phyloP scores from a whole-genome alignment of 257 asterid species.

The Primulina huaijiensis region DNA sequence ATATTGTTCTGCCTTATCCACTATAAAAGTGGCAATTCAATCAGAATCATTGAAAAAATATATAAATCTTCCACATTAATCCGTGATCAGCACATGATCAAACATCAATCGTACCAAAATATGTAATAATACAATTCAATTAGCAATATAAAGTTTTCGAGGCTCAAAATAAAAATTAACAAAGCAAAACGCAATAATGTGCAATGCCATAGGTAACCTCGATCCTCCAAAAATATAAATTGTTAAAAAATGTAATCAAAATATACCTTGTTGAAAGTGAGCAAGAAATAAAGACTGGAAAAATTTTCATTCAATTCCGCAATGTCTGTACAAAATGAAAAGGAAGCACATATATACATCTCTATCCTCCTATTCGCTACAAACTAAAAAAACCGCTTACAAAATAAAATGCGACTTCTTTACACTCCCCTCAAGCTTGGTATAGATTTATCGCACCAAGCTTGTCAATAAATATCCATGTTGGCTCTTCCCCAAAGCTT shows the following conservation, averaged over 20 bases:
- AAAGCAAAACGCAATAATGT: no score
- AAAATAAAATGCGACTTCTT: no score
- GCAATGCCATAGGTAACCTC: neutral
- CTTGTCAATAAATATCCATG: no score
- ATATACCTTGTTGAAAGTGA: neutral
- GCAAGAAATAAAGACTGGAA: no score
- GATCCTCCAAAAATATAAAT: conserved; percentile 2
- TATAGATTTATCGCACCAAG: no score
- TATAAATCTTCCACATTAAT: conserved; percentile 2
- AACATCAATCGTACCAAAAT: conserved; percentile 18
- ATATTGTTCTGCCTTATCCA: neutral
- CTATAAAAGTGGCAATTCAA: conserved; percentile 13
- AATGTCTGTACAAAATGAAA: no score
- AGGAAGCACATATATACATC: no score
- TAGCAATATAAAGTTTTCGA: conserved; percentile 2
- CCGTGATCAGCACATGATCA: neutral
- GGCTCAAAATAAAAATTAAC: neutral
- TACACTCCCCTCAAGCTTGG: no score
- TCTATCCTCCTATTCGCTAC: no score
- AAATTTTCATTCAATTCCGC: no score
- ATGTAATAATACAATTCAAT: conserved; percentile 16
- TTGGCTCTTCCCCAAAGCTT: no score
- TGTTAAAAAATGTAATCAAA: neutral
- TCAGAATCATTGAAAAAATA: neutral
- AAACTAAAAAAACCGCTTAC: no score